Conservation (phyloP, 495 filamentous ascomycete genomes). For the Annulohypoxylon maeteangense region DNA sequence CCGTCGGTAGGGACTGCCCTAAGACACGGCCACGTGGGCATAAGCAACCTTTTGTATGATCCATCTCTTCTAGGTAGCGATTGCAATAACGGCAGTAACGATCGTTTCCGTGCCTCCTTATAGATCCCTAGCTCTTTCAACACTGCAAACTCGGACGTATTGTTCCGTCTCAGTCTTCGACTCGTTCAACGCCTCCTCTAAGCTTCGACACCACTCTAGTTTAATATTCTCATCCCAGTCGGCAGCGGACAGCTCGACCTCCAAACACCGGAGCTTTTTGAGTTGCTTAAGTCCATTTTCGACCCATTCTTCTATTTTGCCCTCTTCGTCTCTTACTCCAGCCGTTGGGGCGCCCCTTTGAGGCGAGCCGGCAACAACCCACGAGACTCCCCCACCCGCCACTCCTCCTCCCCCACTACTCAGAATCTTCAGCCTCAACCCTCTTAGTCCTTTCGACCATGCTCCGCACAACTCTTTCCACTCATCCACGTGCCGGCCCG, state of each 20-base stretch:
- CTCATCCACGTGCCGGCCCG: conserved; percentile 21
- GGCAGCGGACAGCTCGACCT: conserved; percentile 44
- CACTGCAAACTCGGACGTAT: conserved; percentile 29
- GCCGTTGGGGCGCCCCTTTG: conserved; percentile 33
- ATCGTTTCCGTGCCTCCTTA: background rate
- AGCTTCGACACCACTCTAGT: conserved; percentile 32
- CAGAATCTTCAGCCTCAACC: conserved; percentile 46
- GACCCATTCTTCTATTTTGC: conserved; percentile 22
- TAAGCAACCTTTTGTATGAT: background rate
- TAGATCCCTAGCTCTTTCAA: conserved; percentile 24
- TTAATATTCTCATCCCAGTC: conserved; percentile 36
- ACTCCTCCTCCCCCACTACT: conserved; percentile 26
- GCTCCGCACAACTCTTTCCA: conserved; percentile 49
- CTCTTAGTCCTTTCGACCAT: conserved; percentile 43
- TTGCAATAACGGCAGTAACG: background rate
- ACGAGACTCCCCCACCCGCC: conserved; percentile 24
- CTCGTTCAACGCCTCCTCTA: conserved; percentile 38
- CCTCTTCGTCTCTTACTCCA: conserved; percentile 28
- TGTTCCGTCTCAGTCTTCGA: conserved; percentile 10
- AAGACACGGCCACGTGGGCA: background rate
- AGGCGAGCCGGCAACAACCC: conserved; percentile 34
- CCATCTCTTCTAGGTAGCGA: background rate
- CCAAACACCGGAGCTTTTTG: conserved; percentile 33
- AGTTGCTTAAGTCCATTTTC: conserved; percentile 30
- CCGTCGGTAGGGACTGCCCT: background rate